Evolutionary conservation across 768 basidiomycete species (phyloP).

Genomic region (Boletus bicolor): DNA sequence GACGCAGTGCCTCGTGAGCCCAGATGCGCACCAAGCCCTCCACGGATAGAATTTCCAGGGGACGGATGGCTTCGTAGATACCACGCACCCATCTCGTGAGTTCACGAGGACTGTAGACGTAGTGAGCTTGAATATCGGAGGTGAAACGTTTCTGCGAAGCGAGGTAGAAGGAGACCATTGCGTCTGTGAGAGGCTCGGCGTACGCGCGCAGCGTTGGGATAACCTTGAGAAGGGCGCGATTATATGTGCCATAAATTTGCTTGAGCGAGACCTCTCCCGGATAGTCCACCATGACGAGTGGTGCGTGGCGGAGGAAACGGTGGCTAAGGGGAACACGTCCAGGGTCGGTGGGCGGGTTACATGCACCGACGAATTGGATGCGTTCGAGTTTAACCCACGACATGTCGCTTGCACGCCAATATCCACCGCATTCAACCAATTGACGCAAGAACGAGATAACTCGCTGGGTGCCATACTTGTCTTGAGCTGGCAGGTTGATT

Average conservation of each 20-base stretch:
- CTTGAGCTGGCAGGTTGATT: conserved; percentile 94
- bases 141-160: conserved; percentile 94
- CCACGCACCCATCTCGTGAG: conserved; percentile 97
- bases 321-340: conserved; percentile 98
- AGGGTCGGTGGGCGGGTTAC: conserved; percentile 98
- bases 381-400: conserved; percentile 97
- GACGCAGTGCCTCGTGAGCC: conserved; percentile 95
- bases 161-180: conserved; percentile 96
- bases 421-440: conserved; percentile 91
- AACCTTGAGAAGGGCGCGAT: conserved; percentile 92
- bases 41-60: conserved; percentile 87
- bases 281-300: conserved; percentile 98
- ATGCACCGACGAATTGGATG: conserved; percentile 99
- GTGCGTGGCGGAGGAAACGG: conserved; percentile 96
- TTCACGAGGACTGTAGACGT: conserved; percentile 98
- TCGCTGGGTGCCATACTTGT: conserved; percentile 97
- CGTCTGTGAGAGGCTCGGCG: conserved; percentile 90
- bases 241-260: conserved; percentile 98
- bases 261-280: conserved; percentile 95
- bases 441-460: conserved; percentile 99
- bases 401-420: conserved; percentile 92
- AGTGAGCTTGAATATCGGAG: conserved; percentile 95
- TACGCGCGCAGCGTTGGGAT: conserved; percentile 91
- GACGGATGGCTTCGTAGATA: conserved; percentile 94
- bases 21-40: conserved; percentile 96